Base-by-base conservation (phyloP, 75 land plant genomes). In the Gnetum montanum region DNA sequence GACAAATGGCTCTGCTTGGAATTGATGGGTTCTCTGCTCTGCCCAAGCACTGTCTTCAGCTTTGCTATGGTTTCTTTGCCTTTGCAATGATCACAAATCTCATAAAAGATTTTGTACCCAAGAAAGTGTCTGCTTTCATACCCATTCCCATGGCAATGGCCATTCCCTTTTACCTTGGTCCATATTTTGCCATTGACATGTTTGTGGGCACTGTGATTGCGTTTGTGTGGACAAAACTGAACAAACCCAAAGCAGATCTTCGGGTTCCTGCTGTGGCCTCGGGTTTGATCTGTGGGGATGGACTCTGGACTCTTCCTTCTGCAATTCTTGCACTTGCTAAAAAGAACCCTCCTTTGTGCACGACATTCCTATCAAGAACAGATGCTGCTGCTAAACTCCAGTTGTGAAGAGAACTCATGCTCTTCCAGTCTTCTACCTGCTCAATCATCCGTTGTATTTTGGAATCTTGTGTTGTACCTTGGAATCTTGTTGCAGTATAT, bases 71-170 rank as follows among this genome's bases (percentile, higher is more conserved):
- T 11, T 56, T 71, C 56, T 80, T 80, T 28, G 46, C 46, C 6
- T 31, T 40, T 0, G 71, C 82, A 45, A 18, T 77, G 1, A 43
- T 45, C 7, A 43, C 77, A 40, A 67, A 67, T 49, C 2, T 59
- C 4, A 18, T 68, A 10, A 57, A 65, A 12, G 77, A 72, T 41
- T n/a, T 16, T 11, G 38, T 57, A 30, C 25, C 31, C 4, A 59
- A 49, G 16, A 37, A 35, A 31, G 27, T 54, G 6, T 12, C 61
- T 8, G 16, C 49, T 49, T 78, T 27, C 35, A 35, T 80, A 8
- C 83, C 83, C 31, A 64, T 64, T 10, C 68, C 82, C 2, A 80
- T 80, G 83, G 83, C 72, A 5, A 72, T 80, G 83, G 83, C 83
- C 36, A 68, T 80, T 26, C 83, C 83, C 1, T 80, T 80, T 62